Conservation (phyloP, 768 basidiomycete genomes). For the Tulasnella sp. region DNA sequence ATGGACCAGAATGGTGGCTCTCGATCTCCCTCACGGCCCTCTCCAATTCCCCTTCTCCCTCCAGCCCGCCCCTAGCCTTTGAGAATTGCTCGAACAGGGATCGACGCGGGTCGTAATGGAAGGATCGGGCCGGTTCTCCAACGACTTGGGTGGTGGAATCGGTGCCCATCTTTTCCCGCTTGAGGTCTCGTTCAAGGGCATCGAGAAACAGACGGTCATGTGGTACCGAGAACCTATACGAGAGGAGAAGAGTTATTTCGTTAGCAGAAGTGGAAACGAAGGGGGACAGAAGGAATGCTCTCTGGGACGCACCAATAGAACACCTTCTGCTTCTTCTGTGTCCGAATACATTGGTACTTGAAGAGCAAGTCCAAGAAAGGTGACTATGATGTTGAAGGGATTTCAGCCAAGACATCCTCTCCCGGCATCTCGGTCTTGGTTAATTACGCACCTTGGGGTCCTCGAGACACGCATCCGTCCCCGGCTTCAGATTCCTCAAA, state of each 20-base stretch:
- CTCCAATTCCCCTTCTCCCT: constrained; percentile 20
- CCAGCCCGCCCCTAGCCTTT: constrained; percentile 26
- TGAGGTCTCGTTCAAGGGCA: constrained; percentile 90
- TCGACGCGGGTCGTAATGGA: constrained; percentile 77
- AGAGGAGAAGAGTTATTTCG: not conserved
- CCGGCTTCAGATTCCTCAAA: constrained; percentile 86
- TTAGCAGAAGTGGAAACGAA: not conserved
- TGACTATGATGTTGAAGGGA: constrained; percentile 40
- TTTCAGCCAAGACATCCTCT: not conserved
- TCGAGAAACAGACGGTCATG: constrained; percentile 96
- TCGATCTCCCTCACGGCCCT: constrained; percentile 15
- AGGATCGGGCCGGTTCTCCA: constrained; percentile 80
- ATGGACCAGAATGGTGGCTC: no score
- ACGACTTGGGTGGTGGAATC: constrained; percentile 69
- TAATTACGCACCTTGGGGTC: constrained; percentile 77
- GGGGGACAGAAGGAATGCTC: not conserved
- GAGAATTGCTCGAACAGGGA: constrained; percentile 86
- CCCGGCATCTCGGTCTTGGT: not conserved
- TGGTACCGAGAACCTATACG: constrained; percentile 82
- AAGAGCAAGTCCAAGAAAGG: constrained; percentile 88
- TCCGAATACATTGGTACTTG: constrained; percentile 94
- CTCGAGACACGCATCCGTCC: constrained; percentile 82
- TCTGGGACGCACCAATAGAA: constrained; percentile 72
- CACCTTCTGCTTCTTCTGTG: constrained; percentile 99
- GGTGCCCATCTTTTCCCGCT: constrained; percentile 83